phyloP scores from a whole-genome alignment of 2,329 filamentous ascomycete genomes.

The Penicillium corylophilum region DNA sequence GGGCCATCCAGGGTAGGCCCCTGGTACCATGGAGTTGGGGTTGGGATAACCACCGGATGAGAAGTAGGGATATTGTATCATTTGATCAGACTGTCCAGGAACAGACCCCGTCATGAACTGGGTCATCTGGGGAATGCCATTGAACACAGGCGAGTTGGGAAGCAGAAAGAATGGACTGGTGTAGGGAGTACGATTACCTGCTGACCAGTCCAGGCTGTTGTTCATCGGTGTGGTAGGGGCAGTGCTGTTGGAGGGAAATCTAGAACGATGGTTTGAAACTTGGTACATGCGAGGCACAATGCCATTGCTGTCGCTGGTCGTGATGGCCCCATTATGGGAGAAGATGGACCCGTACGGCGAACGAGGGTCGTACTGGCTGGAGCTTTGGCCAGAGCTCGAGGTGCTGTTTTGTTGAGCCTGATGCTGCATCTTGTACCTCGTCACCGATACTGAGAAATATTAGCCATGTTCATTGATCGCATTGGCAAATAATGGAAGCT shows the following conservation, averaged over 20 bases:
- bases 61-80: conserved; percentile 37
- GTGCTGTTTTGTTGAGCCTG: conserved; percentile 27
- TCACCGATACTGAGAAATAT: background rate
- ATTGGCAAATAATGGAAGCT: background rate
- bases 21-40: conserved; percentile 35
- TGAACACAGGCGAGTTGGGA: conserved; percentile 35
- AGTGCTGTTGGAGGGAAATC: conserved; percentile 29
- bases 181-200: conserved; percentile 28
- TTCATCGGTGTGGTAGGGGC: conserved; percentile 24
- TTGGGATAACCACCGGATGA: conserved; percentile 38
- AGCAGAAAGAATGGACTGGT: conserved; percentile 32
- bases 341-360: conserved; percentile 25
- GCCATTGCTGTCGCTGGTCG: conserved; percentile 20
- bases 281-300: conserved; percentile 26
- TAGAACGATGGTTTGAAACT: conserved; percentile 30
- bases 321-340: conserved; percentile 15
- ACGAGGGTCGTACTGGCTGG: conserved; percentile 28
- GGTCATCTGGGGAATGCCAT: conserved; percentile 29
- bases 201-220: conserved; percentile 28
- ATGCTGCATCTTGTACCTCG: conserved; percentile 21
- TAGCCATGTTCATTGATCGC: background rate
- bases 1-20: conserved; percentile 35
- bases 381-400: conserved; percentile 23
- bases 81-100: conserved; percentile 32
- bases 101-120: conserved; percentile 31